Evolutionary conservation across 768 basidiomycete species (phyloP), one percentile per base, ranked within the genome.

Genomic region (Clitopilus hobsonii): DNA sequence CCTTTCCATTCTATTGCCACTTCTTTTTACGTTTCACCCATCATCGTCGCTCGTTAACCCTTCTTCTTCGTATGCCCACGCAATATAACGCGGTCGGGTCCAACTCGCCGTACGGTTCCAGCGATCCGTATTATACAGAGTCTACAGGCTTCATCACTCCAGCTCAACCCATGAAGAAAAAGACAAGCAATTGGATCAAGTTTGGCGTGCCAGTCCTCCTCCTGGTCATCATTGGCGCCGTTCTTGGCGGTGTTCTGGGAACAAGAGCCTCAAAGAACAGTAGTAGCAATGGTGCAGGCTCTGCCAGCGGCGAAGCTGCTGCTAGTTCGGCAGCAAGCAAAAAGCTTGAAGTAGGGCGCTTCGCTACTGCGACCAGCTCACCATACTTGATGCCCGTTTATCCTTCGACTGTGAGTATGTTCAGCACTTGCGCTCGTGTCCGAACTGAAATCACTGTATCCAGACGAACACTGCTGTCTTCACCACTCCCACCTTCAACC

Each of bases 311-410:
- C 51, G 70, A 70, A 51, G 79, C 78, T 5, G 76, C 76, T 26
- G 80, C 78, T 20, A 83, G 80, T 61, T 79, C 81, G 51, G 83
- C 79, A 25, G 78, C 76, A 18, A 82, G 82, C 58, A 76, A 75
- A 22, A 85, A 89, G 70, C 71, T 79, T 36, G 74, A 75, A n/a
- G 56, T 84, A 27, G 89, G 87, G 18, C 67, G 82, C 36, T 91
- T 85, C 64, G 82, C 94, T 25, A 87, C 87, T 1, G 83, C 84
- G 5, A 97, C 94, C 16, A 79, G 94, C 65, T 83, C 83, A 62
- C 77, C 82, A 49, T 96, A 83, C 67, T 79, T 88, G 74, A 76
- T 92, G 54, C 95, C 95, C 0, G 65, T 94, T 24, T 96, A 95
- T 67, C 91, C 94, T 5, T 86, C 91, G 18, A 91, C 91, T 5